Conservation (phyloP, 177 flowering plant species). For the Vitis hybrid region DNA sequence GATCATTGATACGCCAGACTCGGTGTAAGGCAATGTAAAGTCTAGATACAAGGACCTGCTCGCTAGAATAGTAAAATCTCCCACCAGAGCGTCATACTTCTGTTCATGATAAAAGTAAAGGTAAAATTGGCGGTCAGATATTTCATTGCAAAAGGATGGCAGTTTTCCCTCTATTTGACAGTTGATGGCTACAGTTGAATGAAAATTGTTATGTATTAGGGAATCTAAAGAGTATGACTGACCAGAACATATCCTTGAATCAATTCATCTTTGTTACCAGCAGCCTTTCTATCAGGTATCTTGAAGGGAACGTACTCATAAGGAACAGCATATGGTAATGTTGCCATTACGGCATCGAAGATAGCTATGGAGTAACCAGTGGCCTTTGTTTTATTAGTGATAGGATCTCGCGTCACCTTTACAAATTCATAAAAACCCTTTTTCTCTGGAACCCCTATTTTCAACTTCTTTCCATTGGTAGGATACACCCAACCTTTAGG, state of each 20-base stretch:
- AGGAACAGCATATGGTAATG: conserved; percentile 10
- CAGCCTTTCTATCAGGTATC: background rate
- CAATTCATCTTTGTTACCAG: conserved; percentile 19
- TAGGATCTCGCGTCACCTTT: conserved; percentile 7
- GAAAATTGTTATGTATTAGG: background rate
- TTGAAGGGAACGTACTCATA: conserved; percentile 17
- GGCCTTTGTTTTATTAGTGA: background rate
- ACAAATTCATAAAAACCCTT: conserved; percentile 17
- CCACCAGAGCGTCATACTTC: too few species aligned
- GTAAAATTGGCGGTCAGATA: too few species aligned
- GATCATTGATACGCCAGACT: too few species aligned
- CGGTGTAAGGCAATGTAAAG: too few species aligned
- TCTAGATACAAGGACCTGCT: too few species aligned
- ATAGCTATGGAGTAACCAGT: conserved; percentile 23
- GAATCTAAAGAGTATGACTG: background rate
- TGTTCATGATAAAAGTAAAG: too few species aligned
- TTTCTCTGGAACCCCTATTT: conserved; percentile 22
- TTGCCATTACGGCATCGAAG: conserved; percentile 17
- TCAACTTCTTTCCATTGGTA: conserved; percentile 12
- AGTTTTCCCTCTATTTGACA: background rate
- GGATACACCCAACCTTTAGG: conserved; percentile 31
- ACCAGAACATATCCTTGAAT: conserved; percentile 16
- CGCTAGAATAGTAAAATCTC: too few species aligned
- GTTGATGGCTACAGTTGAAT: conserved; percentile 21
- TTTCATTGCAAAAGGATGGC: background rate